Evolutionary conservation across 441 rosid genomes (phyloP).

Genomic region (Manihot esculenta): DNA sequence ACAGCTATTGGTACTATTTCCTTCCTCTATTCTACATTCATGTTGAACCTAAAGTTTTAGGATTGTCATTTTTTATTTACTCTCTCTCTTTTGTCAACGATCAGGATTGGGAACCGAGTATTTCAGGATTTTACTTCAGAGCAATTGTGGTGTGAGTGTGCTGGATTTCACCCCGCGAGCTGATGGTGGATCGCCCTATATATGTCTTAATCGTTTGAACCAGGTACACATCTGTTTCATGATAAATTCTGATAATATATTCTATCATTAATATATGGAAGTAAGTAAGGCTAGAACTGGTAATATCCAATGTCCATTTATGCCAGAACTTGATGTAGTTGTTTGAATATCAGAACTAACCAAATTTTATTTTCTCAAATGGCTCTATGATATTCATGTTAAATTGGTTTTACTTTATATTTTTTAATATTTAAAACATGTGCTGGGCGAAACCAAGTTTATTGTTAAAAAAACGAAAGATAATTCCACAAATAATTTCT

Average conservation of each 20-base stretch:
- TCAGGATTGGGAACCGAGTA: slow-evolving; percentile 77
- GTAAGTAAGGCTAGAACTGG: not conserved
- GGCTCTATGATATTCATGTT: not conserved
- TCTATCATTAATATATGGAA: not conserved
- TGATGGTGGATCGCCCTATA: slow-evolving; percentile 62
- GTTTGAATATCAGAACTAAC: not conserved
- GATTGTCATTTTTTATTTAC: slow-evolving; percentile 1
- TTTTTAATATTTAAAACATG: not conserved
- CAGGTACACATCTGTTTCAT: slow-evolving; percentile 47
- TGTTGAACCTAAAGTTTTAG: not conserved
- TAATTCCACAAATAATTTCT: not conserved
- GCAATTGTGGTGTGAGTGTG: slow-evolving; percentile 92
- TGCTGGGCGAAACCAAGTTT: not conserved
- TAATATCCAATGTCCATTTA: not conserved
- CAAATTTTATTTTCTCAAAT: not conserved
- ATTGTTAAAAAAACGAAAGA: not conserved
- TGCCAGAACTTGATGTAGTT: not conserved
- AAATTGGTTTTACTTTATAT: not conserved
- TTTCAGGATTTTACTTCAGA: slow-evolving; percentile 84
- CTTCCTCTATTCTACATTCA: slow-evolving; percentile 14
- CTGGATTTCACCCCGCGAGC: slow-evolving; percentile 67
- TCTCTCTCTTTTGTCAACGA: slow-evolving; percentile 7
- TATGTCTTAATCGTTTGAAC: slow-evolving; percentile 82
- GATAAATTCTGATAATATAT: not conserved
- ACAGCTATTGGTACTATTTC: slow-evolving; percentile 67